Evolutionary conservation across 2,329 filamentous ascomycete species (phyloP).

Genomic region (Albophoma yamanashiensis): DNA sequence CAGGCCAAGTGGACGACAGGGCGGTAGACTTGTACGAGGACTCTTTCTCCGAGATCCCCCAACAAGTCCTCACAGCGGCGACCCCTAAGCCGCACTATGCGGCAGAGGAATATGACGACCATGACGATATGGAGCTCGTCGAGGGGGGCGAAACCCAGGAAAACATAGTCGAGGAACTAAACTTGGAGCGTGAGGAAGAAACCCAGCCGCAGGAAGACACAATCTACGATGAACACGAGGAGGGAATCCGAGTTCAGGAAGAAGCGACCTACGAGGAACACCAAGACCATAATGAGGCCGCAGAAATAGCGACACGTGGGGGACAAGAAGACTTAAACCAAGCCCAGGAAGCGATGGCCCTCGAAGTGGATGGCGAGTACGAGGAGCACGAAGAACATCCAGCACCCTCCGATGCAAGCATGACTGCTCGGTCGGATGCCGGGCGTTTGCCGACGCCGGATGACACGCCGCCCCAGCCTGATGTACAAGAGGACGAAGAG

Average conservation of each 20-base stretch:
- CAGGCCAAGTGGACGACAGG: slow-evolving; percentile 12
- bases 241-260: neutral
- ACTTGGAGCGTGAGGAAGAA: slow-evolving; percentile 1
- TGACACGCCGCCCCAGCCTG: slow-evolving; percentile 32
- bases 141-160: slow-evolving; percentile 3
- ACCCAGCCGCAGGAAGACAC: slow-evolving; percentile 1
- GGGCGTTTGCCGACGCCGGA: slow-evolving; percentile 42
- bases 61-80: slow-evolving; percentile 37
- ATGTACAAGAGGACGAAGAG: slow-evolving; percentile 9
- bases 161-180: neutral
- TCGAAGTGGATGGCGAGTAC: slow-evolving; percentile 1
- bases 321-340: slow-evolving; percentile 3
- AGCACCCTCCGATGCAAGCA: slow-evolving; percentile 17
- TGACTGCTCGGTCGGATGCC: slow-evolving; percentile 25
- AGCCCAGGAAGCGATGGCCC: neutral
- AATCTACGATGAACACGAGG: slow-evolving; percentile 4
- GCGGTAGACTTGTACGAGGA: slow-evolving; percentile 35
- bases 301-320: slow-evolving; percentile 1
- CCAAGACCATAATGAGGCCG: neutral
- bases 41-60: slow-evolving; percentile 47
- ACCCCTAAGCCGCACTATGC: slow-evolving; percentile 24
- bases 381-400: slow-evolving; percentile 4
- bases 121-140: slow-evolving; percentile 6
- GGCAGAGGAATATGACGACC: slow-evolving; percentile 1
- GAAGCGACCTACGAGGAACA: slow-evolving; percentile 1